Base-by-base conservation (phyloP, 495 filamentous ascomycete genomes). In the Neurospora tetraspora region DNA sequence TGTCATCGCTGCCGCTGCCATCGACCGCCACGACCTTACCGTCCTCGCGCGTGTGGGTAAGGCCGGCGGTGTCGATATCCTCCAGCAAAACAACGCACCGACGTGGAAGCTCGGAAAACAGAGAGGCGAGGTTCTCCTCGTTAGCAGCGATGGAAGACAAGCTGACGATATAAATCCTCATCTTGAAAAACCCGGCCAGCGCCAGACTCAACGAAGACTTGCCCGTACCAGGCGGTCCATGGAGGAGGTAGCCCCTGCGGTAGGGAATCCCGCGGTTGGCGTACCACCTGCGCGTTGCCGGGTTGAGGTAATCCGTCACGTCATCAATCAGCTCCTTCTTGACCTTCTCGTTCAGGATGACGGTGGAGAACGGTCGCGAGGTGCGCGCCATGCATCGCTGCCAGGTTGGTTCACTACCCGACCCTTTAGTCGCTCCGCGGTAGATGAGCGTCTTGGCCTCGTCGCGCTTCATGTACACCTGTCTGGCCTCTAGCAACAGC, bases 301-400 rank as follows among this genome's bases (percentile, higher is more conserved):
- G 93, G 74, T 93, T 89, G 39, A 98, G 86, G 78, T 97, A 98
- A 74, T 97, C 94, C 75, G 93, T 91, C 76, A 97, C 91, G 77
- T 98, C 96, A 40, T 87, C 83, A 45, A 97, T 83, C 23, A 98
- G 86, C 1, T 84, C 86, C 39, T 89, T 79, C 83, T 98, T 98
- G 75, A 92, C 89, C 59, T 86, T 80, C 68, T 89, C 86, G 74
- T 95, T 92, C 9, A 98, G 83, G 39, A 97, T 92, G 9, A 98
- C 95, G 1, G 94, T 97, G 1, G 91, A 90, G 78, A 98, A 89
- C 6, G 94, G 92, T 16, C 94, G 86, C 7, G 90, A 89, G 0
- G 90, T 86, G 53, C 93, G 81, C 4, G 85, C 80, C 82, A 87
- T 83, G 76, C 83, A 86, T n/a, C 85, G 80, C 75, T 85, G 85